These are phyloP conservation scores for Zasmidium citrigriseum DNA, from an alignment of 2,329 filamentous ascomycete species.

Conservation along the genomic window DNA sequence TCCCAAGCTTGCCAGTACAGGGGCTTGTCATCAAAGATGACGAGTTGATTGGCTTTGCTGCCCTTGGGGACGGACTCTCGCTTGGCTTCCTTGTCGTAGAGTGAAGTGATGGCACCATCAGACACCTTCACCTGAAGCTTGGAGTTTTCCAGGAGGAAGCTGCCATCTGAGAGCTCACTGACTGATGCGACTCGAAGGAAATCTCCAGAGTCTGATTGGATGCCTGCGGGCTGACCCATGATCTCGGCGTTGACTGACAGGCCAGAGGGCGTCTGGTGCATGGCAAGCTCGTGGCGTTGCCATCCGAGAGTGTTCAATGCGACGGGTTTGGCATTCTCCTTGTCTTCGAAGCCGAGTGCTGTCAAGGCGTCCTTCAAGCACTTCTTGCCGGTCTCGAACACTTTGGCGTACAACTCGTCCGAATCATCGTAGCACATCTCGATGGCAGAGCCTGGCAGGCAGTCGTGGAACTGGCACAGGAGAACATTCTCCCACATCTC, in stretches of 20 bases:
- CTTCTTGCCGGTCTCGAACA: conserved; percentile 75
- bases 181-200: conserved; percentile 12
- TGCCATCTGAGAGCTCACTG: conserved; percentile 29
- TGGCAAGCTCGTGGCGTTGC: conserved; percentile 53
- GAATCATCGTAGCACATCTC: conserved; percentile 99
- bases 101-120: conserved; percentile 76
- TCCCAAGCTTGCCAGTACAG: conserved; percentile 98
- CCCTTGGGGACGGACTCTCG: conserved; percentile 75
- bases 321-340: conserved; percentile 52
- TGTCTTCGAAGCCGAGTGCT: conserved; percentile 63
- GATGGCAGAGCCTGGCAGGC: conserved; percentile 89
- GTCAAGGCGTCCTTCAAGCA: conserved; percentile 70
- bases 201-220: background rate
- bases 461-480: conserved; percentile 97
- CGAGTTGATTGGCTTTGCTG: conserved; percentile 83
- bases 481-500: conserved; percentile 92
- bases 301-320: conserved; percentile 87
- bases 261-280: conserved; percentile 3
- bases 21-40: conserved; percentile 96
- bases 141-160: conserved; percentile 78
- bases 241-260: conserved; percentile 6
- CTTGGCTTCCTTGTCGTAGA: conserved; percentile 71
- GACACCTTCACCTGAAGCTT: conserved; percentile 73
- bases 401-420: conserved; percentile 79
- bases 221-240: conserved; percentile 16